Evolutionary conservation across 1,284 basidiomycete species (phyloP), one percentile per base, ranked within the genome.

Genomic region (Amylostereum areolatum): DNA sequence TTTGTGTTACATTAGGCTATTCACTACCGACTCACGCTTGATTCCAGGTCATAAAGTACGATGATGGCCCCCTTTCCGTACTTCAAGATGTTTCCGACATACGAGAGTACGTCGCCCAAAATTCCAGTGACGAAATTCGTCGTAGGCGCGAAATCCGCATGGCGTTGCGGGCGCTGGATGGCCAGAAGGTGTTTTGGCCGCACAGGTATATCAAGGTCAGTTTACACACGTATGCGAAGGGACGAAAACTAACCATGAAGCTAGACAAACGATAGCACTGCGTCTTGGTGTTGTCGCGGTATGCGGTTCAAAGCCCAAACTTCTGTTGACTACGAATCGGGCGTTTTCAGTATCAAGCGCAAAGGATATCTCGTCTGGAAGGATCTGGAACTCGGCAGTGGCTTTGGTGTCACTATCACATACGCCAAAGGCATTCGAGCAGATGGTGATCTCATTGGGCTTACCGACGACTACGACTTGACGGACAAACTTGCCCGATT

Each of bases 141-240:
- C 69, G 72, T 46, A 71, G 74, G 45, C 75, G 81, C n/a, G 72
- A 82, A 54, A 71, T 91, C 3, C 78, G 89, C 0, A 67, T 83
- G 60, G 78, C 83, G 1, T 62, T 92, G 28, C 72, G 89, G 25
- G 79, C 85, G 1, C 65, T 92, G 43, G 87, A 91, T 52, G 81
- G 82, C 0, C 74, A 80, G 54, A 66, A 67, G 12, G 77, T 91
- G 25, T 60, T 64, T 5, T 88, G 86, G 77, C 86, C 86, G 6
- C 81, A 86, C 59, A 72, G 80, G 9, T 73, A 85, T 53, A 63
- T 76, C 10, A 64, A 74, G 54, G 85, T 84, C 45, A 60, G 74
- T 58, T 18, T 62, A 39, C n/a, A 18, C 18, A 18, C n/a, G 41
- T 11, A 27, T 43, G 18, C 8, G 8, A 11, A 5, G 10, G 41